Conservation (phyloP, 176 grass and related monocot genomes). For the Ensete glaucum region DNA sequence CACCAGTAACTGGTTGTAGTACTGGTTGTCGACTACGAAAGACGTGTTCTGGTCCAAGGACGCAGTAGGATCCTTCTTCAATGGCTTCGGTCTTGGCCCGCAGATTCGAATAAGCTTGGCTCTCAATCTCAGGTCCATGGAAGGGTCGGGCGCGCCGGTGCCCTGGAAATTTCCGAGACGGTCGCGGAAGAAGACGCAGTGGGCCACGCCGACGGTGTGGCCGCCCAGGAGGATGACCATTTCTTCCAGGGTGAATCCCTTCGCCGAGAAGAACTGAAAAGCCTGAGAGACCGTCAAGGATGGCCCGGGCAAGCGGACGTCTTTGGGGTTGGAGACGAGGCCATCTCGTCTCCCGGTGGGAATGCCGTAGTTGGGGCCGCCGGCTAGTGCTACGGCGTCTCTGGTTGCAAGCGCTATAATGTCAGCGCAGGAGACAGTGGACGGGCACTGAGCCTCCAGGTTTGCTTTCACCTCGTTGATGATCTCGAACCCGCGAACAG, state of each 20-base stretch:
- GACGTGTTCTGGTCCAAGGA: slow-evolving; percentile 36
- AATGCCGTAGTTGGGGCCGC: slow-evolving; percentile 27
- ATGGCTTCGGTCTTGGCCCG: slow-evolving; percentile 6
- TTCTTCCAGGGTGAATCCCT: slow-evolving; percentile 32
- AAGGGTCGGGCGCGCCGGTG: slow-evolving; percentile 6
- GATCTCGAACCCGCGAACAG: slow-evolving; percentile 33
- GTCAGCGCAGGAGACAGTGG: slow-evolving; percentile 47
- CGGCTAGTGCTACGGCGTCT: slow-evolving; percentile 31
- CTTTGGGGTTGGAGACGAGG: slow-evolving; percentile 9
- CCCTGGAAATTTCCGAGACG: slow-evolving; percentile 29
- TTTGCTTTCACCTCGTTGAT: slow-evolving; percentile 26
- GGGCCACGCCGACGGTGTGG: slow-evolving; percentile 48
- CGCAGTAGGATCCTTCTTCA: slow-evolving; percentile 8
- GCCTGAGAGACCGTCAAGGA: slow-evolving; percentile 14
- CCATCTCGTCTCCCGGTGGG: slow-evolving; percentile 30
- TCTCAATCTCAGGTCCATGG: slow-evolving; percentile 21
- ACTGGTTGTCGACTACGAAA: slow-evolving; percentile 41
- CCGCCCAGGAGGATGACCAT: slow-evolving; percentile 41
- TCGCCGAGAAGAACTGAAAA: slow-evolving; percentile 28
- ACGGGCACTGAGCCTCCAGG: slow-evolving; percentile 31
- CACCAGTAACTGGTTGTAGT: slow-evolving; percentile 32
- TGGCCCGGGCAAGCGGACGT: slow-evolving; percentile 28
- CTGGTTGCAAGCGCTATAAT: slow-evolving; percentile 38
- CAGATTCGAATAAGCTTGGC: neutral
- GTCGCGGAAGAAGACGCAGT: slow-evolving; percentile 38